phyloP scores from a whole-genome alignment of 441 rosid genomes.

The Syzygium syzygioides region DNA sequence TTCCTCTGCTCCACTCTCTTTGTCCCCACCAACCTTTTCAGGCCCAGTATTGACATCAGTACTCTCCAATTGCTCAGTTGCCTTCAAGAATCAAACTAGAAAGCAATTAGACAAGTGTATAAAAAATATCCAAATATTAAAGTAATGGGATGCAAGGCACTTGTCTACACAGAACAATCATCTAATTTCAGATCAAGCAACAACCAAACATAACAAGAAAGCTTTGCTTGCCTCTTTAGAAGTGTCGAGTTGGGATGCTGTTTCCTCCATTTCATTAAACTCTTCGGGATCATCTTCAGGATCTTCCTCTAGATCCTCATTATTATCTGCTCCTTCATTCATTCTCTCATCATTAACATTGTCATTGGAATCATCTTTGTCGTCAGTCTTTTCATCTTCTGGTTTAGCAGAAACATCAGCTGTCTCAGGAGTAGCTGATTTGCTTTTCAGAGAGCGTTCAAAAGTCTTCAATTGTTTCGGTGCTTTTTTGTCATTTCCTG shows the following conservation, averaged over 20 bases:
- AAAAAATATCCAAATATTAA: neutral
- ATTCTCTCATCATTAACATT: slow-evolving; percentile 24
- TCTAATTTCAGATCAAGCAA: neutral
- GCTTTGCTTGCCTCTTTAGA: slow-evolving; percentile 45
- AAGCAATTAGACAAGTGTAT: neutral
- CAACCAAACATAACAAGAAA: neutral
- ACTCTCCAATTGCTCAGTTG: slow-evolving; percentile 33
- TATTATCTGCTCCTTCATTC: slow-evolving; percentile 34
- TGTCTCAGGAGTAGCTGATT: slow-evolving; percentile 26
- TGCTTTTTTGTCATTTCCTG: slow-evolving; percentile 36
- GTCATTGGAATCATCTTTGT: neutral
- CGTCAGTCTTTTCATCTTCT: neutral
- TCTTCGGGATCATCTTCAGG: slow-evolving; percentile 43
- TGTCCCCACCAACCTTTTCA: slow-evolving; percentile 19
- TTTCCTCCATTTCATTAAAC: slow-evolving; percentile 62
- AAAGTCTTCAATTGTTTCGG: slow-evolving; percentile 51
- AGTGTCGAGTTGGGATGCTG: slow-evolving; percentile 30
- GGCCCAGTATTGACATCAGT: slow-evolving; percentile 28
- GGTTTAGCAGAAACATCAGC: slow-evolving; percentile 21
- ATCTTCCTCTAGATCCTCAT: slow-evolving; percentile 72
- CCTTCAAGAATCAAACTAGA: slow-evolving; percentile 18
- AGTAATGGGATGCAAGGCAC: neutral
- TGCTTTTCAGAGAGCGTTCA: slow-evolving; percentile 44
- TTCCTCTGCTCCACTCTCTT: slow-evolving; percentile 28
- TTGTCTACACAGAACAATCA: neutral